Conservation (phyloP, 2,329 filamentous ascomycete genomes). For the Gliomastix tumulicola region DNA sequence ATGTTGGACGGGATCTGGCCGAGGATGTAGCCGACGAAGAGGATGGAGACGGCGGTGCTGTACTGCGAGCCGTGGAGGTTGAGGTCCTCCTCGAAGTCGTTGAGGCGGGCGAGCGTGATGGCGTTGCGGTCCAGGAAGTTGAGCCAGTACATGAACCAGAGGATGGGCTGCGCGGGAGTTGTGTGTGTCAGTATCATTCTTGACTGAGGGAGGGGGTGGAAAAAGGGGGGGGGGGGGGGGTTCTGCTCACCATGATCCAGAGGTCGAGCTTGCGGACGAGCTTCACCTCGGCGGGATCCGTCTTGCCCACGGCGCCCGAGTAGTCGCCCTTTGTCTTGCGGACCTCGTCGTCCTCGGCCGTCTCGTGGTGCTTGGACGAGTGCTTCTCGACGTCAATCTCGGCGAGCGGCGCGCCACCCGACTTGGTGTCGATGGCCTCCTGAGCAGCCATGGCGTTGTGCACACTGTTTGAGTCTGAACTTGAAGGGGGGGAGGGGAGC, state of each 20-base stretch:
- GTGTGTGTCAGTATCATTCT: constrained; percentile 19
- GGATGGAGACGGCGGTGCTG: constrained; percentile 26
- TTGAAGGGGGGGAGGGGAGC: too few relatives aligned
- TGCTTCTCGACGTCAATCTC: too few relatives aligned
- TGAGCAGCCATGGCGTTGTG: too few relatives aligned
- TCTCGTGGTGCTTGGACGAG: too few relatives aligned
- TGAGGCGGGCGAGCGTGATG: constrained; percentile 22
- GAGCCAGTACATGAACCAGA: constrained; percentile 6
- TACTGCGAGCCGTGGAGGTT: constrained; percentile 9
- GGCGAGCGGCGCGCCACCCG: too few relatives aligned
- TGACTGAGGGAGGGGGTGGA: constrained; percentile 13
- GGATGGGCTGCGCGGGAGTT: constrained; percentile 11
- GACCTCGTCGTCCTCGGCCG: too few relatives aligned
- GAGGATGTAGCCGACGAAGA: constrained; percentile 23
- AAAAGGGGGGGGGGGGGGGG: too few relatives aligned
- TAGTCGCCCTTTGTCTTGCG: too few relatives aligned
- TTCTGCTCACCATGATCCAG: constrained; percentile 21
- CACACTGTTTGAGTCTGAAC: too few relatives aligned
- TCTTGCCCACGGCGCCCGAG: constrained; percentile 19
- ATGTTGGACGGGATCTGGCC: constrained; percentile 27
- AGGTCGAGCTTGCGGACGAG: constrained; percentile 25
- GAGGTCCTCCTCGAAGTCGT: constrained; percentile 50
- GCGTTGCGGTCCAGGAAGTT: constrained; percentile 18
- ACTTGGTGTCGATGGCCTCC: too few relatives aligned
- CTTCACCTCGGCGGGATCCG: constrained; percentile 20